phyloP scores from a whole-genome alignment of 305 asterid species.

The Solanum chacoense region DNA sequence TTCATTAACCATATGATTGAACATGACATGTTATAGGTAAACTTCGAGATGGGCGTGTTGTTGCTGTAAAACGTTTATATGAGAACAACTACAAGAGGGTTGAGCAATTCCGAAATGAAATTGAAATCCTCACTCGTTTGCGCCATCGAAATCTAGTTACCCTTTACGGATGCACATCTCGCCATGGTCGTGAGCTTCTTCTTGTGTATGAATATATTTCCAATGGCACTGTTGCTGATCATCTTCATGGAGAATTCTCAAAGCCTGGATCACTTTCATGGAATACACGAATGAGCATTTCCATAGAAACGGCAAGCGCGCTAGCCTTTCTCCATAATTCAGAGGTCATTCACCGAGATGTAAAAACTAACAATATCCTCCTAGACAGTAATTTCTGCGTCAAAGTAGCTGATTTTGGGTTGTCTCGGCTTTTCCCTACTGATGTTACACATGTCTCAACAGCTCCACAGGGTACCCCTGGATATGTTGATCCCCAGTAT shows the following conservation, averaged over 20 bases:
- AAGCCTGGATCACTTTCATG: slow-evolving; percentile 28
- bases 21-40: slow-evolving; percentile 16
- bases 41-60: slow-evolving; percentile 54
- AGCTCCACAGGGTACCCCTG: slow-evolving; percentile 69
- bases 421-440: slow-evolving; percentile 40
- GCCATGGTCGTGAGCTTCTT: slow-evolving; percentile 30
- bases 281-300: slow-evolving; percentile 40
- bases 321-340: slow-evolving; percentile 50
- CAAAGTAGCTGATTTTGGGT: slow-evolving; percentile 65
- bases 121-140: slow-evolving; percentile 34
- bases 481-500: slow-evolving; percentile 64
- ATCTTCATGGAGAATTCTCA: slow-evolving; percentile 39
- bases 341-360: slow-evolving; percentile 51
- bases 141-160: slow-evolving; percentile 45
- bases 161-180: slow-evolving; percentile 61
- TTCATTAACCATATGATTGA: neutral
- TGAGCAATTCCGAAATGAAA: slow-evolving; percentile 53
- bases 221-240: slow-evolving; percentile 65
- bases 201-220: slow-evolving; percentile 58
- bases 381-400: slow-evolving; percentile 35
- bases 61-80: slow-evolving; percentile 52
- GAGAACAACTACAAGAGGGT: slow-evolving; percentile 41
- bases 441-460: slow-evolving; percentile 55
- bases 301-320: slow-evolving; percentile 45
- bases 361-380: slow-evolving; percentile 49